phyloP scores from a whole-genome alignment of 495 filamentous ascomycete species.

The Xylaria venustula region DNA sequence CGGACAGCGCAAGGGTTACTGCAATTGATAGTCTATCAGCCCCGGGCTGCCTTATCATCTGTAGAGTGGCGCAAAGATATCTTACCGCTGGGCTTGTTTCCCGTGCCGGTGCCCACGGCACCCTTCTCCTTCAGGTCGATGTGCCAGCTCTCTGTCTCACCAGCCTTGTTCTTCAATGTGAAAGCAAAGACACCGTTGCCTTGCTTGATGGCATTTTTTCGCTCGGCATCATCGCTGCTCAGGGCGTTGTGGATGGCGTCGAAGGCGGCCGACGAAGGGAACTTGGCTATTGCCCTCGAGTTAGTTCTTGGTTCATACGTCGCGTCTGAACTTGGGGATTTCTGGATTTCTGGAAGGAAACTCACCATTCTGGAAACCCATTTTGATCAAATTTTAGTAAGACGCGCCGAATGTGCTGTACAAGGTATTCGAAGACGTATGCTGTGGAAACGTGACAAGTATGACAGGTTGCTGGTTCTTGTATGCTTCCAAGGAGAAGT shows the following conservation, averaged over 20 bases:
- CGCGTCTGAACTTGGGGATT: neutral
- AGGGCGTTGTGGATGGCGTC: slow-evolving; percentile 81
- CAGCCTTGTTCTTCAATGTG: slow-evolving; percentile 81
- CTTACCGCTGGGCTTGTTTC: slow-evolving; percentile 80
- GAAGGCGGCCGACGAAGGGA: slow-evolving; percentile 89
- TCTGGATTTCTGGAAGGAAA: neutral
- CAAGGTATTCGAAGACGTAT: neutral
- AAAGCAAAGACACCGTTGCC: slow-evolving; percentile 88
- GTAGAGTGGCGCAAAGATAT: slow-evolving; percentile 12
- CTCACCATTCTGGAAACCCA: slow-evolving; percentile 83
- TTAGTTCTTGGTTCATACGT: slow-evolving; percentile 14
- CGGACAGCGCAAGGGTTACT: slow-evolving; percentile 84
- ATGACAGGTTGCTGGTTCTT: slow-evolving; percentile 7
- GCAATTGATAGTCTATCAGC: slow-evolving; percentile 1
- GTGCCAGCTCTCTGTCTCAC: slow-evolving; percentile 81
- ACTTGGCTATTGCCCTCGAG: slow-evolving; percentile 58
- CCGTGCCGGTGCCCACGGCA: slow-evolving; percentile 71
- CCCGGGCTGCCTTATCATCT: slow-evolving; percentile 6
- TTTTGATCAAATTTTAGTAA: slow-evolving; percentile 41
- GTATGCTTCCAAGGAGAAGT: neutral
- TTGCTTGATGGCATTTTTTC: slow-evolving; percentile 83
- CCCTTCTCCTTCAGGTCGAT: slow-evolving; percentile 94
- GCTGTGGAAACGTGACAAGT: slow-evolving; percentile 2
- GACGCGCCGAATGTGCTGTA: slow-evolving; percentile 8
- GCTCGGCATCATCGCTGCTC: slow-evolving; percentile 64